phyloP scores from a whole-genome alignment of 2,329 filamentous ascomycete species.

The Neodidymelliopsis sp. region DNA sequence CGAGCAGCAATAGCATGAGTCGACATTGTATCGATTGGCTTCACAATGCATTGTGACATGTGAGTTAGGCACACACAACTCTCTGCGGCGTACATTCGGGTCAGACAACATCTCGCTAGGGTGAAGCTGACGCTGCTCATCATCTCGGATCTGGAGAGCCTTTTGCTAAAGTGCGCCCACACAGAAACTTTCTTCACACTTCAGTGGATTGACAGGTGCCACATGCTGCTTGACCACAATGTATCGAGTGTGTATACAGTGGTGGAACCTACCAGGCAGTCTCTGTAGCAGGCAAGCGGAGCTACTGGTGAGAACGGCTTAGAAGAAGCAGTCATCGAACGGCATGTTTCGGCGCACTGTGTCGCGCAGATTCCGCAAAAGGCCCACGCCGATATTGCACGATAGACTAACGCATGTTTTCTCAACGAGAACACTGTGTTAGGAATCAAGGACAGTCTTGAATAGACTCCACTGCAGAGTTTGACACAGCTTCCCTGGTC shows the following conservation, averaged over 20 bases:
- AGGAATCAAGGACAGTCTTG: background rate
- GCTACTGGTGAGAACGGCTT: background rate
- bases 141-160: background rate
- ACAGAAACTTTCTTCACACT: background rate
- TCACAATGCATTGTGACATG: constrained; percentile 8
- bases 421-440: background rate
- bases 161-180: background rate
- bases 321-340: constrained; percentile 4
- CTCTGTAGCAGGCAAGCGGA: background rate
- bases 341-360: constrained; percentile 10
- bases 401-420: background rate
- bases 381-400: constrained; percentile 1
- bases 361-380: background rate
- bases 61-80: constrained; percentile 3
- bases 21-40: constrained; percentile 2
- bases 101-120: background rate
- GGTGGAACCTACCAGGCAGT: background rate
- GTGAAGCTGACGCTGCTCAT: background rate
- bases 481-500: background rate
- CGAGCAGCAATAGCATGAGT: constrained; percentile 10
- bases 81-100: background rate
- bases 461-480: background rate
- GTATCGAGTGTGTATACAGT: background rate
- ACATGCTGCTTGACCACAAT: background rate
- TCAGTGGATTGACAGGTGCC: constrained; percentile 6